Conservation (phyloP, 441 rosid genomes). For the Euphorbia corollata region DNA sequence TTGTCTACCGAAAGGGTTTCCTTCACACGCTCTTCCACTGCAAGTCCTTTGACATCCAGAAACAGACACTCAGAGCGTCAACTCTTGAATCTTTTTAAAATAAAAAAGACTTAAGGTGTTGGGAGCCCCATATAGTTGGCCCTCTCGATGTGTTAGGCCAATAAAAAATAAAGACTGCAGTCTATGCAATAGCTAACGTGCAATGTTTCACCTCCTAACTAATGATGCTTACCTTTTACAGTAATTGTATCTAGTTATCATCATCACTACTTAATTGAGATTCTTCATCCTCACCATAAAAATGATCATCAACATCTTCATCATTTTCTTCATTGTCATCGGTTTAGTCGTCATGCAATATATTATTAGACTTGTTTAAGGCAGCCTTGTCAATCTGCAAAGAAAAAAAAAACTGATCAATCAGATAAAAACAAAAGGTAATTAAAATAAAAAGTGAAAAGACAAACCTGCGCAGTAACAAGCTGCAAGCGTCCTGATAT, state of each 20-base stretch:
- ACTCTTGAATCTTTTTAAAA: background rate
- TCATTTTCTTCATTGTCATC: constrained; percentile 46
- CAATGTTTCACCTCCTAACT: constrained; percentile 3
- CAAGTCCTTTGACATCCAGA: background rate
- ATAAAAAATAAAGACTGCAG: background rate
- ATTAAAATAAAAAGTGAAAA: constrained; percentile 14
- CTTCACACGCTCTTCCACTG: background rate
- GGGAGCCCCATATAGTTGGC: too few relatives aligned
- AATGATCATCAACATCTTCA: constrained; percentile 46
- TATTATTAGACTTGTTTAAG: constrained; percentile 27
- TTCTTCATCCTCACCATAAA: constrained; percentile 50
- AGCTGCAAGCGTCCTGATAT: constrained; percentile 75
- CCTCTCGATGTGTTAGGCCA: too few relatives aligned
- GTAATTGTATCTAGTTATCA: constrained; percentile 28
- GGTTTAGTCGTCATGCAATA: constrained; percentile 25
- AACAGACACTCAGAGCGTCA: background rate
- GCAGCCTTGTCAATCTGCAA: constrained; percentile 60
- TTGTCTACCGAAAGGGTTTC: background rate
- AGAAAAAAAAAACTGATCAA: constrained; percentile 2
- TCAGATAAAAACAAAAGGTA: background rate
- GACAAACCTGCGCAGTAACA: constrained; percentile 59
- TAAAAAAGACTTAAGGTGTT: too few relatives aligned
- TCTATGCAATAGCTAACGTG: background rate
- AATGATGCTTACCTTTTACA: constrained; percentile 15
- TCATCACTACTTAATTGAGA: constrained; percentile 67